Evolutionary conservation across 139 green algal genomes (phyloP).

Genomic region (Chlamydomonas schloesseri): DNA sequence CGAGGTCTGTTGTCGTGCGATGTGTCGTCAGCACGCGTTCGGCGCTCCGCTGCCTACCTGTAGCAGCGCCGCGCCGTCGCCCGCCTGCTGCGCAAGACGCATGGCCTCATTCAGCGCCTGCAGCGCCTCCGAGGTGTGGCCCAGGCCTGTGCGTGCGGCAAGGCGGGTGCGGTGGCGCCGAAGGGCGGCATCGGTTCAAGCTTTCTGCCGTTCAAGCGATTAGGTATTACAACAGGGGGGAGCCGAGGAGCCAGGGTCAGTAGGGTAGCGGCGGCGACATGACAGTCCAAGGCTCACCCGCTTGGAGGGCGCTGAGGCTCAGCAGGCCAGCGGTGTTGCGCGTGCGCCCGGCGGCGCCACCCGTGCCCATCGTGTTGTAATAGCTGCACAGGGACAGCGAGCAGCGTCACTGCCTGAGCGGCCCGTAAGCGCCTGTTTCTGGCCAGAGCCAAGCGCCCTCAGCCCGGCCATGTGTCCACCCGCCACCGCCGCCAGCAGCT

Average conservation of each 20-base stretch:
- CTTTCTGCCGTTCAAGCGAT: no score
- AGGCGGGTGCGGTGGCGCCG: neutral
- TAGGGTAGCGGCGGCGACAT: neutral
- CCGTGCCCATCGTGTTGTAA: constrained; percentile 27
- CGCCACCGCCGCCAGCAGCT: no score
- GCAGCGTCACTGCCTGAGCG: no score
- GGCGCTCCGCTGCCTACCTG: no score
- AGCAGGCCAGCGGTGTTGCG: constrained; percentile 64
- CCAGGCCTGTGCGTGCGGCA: neutral
- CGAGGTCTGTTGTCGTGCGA: no score
- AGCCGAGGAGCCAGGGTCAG: no score
- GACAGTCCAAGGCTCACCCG: neutral
- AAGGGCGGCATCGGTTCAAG: no score
- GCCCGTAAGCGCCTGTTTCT: no score
- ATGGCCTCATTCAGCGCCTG: constrained; percentile 72
- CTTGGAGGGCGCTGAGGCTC: constrained; percentile 61
- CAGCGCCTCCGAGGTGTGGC: constrained; percentile 59
- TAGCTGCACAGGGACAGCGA: constrained; percentile 29
- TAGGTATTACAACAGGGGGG: no score
- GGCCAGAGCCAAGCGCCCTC: no score
- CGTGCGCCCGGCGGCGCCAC: neutral
- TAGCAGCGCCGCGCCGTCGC: neutral
- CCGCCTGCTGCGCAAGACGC: constrained; percentile 64
- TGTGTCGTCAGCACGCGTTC: no score
- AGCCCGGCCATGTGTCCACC: no score